phyloP scores from a whole-genome alignment of 257 asterid genomes.

The Agastache rugosa region DNA sequence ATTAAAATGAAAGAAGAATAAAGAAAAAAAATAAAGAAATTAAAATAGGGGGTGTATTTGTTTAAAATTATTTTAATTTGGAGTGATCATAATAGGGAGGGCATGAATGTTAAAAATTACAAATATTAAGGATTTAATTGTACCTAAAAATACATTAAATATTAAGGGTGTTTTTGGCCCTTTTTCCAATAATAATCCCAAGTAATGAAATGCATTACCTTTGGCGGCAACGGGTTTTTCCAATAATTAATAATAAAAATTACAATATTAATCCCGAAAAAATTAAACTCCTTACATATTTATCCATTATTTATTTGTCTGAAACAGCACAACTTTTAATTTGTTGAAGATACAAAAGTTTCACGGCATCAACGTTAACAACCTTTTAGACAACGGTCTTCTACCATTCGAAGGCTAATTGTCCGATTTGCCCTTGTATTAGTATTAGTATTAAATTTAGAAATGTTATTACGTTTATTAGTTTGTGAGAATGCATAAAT shows the following conservation, averaged over 20 bases:
- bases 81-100: too few species aligned
- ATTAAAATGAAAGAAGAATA: too few species aligned
- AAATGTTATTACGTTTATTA: not conserved
- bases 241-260: not conserved
- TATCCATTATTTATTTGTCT: not conserved
- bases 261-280: not conserved
- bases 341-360: not conserved
- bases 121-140: too few species aligned
- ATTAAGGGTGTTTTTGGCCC: too few species aligned
- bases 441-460: not conserved
- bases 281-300: not conserved
- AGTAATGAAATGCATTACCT: too few species aligned
- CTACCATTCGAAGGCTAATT: constrained; percentile 9
- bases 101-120: too few species aligned
- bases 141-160: too few species aligned
- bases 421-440: constrained; percentile 16
- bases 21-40: too few species aligned
- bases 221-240: not conserved
- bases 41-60: too few species aligned
- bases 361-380: constrained; percentile 13
- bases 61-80: too few species aligned
- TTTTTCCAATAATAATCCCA: too few species aligned
- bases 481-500: not conserved
- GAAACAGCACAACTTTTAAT: not conserved
- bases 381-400: constrained; percentile 31